Conservation (phyloP, 306 rosid species). For the Amphicarpaea edgeworthii region DNA sequence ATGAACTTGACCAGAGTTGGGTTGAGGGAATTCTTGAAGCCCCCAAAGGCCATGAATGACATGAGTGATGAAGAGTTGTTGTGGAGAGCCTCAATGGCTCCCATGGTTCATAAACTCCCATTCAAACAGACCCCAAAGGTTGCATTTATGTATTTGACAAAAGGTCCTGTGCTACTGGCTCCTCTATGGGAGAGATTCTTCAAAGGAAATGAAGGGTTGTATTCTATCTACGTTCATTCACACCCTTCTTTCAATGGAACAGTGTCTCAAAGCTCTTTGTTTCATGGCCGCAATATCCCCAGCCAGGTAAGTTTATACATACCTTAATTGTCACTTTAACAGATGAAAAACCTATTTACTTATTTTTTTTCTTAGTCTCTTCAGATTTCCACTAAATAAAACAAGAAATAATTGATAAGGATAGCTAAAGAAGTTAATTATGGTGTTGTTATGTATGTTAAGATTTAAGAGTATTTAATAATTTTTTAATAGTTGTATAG, state of each 20-base stretch:
- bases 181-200: constrained; percentile 89
- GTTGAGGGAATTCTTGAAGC: constrained; percentile 49
- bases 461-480: not conserved
- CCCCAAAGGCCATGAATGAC: constrained; percentile 59
- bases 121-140: constrained; percentile 61
- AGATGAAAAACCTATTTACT: not conserved
- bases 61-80: constrained; percentile 80
- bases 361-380: not conserved
- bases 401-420: not conserved
- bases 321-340: not conserved
- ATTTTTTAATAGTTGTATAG: not conserved
- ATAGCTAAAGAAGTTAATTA: not conserved
- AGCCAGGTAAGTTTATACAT: constrained; percentile 69
- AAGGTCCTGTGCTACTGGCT: constrained; percentile 66
- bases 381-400: not conserved
- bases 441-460: not conserved
- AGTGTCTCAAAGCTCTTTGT: constrained; percentile 54
- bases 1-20: constrained; percentile 35
- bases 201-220: constrained; percentile 63
- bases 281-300: constrained; percentile 71
- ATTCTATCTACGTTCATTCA: constrained; percentile 78
- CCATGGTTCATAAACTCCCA: constrained; percentile 48
- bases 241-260: constrained; percentile 60
- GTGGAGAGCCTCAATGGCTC: constrained; percentile 80
- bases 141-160: constrained; percentile 85